phyloP scores from a whole-genome alignment of 257 asterid species.

The Solanum habrochaites region DNA sequence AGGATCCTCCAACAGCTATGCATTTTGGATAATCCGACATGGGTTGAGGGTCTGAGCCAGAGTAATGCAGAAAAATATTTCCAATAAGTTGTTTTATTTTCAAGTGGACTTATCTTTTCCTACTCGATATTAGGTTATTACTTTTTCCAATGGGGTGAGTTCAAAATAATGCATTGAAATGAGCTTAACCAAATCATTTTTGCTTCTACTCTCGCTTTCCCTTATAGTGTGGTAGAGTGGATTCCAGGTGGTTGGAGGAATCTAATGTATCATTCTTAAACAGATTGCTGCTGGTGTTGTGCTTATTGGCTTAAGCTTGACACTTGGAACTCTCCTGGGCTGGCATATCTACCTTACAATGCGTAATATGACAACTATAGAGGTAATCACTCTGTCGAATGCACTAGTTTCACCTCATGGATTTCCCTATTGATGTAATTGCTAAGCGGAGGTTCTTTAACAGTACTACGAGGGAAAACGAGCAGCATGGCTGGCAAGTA shows the following conservation, averaged over 20 bases:
- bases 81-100: background rate
- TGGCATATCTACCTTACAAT: slow-evolving; percentile 84
- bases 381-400: slow-evolving; percentile 32
- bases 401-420: background rate
- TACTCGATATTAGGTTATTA: background rate
- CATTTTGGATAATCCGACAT: background rate
- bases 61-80: background rate
- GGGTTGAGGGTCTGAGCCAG: background rate
- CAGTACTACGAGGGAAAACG: slow-evolving; percentile 71
- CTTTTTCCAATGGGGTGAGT: background rate
- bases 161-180: background rate
- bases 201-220: background rate
- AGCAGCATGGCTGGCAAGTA: slow-evolving; percentile 86
- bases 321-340: slow-evolving; percentile 55
- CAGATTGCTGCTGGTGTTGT: slow-evolving; percentile 21
- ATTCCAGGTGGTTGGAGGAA: background rate
- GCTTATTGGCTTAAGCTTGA: slow-evolving; percentile 33
- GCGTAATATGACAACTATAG: slow-evolving; percentile 84
- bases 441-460: background rate
- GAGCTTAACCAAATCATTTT: background rate
- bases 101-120: background rate
- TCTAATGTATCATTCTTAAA: background rate
- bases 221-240: background rate
- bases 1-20: background rate
- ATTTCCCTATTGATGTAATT: background rate